Evolutionary conservation across 2,329 filamentous ascomycete genomes (phyloP), one percentile per base, ranked within the genome.

Genomic region (Curvularia eragrostidis): DNA sequence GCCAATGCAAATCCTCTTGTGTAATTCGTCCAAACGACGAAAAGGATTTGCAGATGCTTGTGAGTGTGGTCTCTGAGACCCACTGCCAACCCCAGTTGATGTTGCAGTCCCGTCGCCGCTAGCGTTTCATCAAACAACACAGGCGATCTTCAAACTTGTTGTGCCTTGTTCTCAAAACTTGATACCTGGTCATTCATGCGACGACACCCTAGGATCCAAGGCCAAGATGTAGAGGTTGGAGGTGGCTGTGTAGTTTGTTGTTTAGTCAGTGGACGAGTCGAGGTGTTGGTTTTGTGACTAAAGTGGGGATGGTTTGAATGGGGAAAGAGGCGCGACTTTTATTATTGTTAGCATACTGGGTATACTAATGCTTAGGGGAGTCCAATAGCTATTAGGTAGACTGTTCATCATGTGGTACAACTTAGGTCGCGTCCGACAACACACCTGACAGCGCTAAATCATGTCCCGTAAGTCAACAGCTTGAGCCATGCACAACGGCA

Each of bases 61-160:
- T 13, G 34, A 18, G 34, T 36, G 34, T 2, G 18, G 34, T 36
- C 34, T 18, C 34, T 13, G 15, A 36, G 34, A 18, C 21, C 46
- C 32, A 48, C 32, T 24, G 46, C 12, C 9, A 30, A 15, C 24
- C 26, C 24, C 26, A 32, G 28, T 34, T 34, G 26, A 52, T 61
- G 64, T 65, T 57, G 64, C 62, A 66, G 50, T 28, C 54, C 46
- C 53, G 64, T 64, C 60, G 57, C 64, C 48, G 34, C 62, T 62
- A 67, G 64, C 49, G 66, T 68, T 68, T 68, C 66, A 68, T 61
- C 54, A 65, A 64, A 64, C 63, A 55, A 59, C 53, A 55, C 47
- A 44, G 51, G 36, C 58, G 57, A 65, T 65, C 60, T 62, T 55
- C 62, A 68, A 68, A 68, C 65, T 64, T 50, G 9, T 36, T 34